A percentile compares a stretch with the other conserved stretches of the same genome.
Evolutionary conservation across 768 basidiomycete genomes (phyloP).

Genomic region (Leccinum incarnatum): DNA sequence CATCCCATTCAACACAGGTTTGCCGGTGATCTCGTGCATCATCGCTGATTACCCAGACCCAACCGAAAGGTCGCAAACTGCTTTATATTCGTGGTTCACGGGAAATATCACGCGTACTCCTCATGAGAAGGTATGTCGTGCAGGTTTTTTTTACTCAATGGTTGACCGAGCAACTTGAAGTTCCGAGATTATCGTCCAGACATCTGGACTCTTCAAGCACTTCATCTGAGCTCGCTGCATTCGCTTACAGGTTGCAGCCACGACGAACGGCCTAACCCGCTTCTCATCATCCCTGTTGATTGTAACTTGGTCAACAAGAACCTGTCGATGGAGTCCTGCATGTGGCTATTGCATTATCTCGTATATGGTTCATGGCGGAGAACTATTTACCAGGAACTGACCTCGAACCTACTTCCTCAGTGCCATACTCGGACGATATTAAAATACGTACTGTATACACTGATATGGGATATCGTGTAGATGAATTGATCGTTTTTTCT

Average conservation of each 20-base stretch:
- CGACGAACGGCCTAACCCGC: not conserved
- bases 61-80: not conserved
- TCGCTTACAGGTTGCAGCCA: not conserved
- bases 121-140: not conserved
- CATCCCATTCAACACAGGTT: not conserved
- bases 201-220: not conserved
- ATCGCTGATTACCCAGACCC: not conserved
- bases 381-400: not conserved
- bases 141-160: not conserved
- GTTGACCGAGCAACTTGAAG: not conserved
- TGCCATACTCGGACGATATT: not conserved
- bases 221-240: not conserved
- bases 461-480: not conserved
- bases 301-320: not conserved
- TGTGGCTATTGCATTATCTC: not conserved
- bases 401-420: not conserved
- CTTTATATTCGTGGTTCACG: not conserved
- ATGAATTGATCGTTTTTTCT: not conserved
- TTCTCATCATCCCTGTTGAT: not conserved
- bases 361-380: not conserved
- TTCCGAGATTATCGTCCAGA: not conserved
- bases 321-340: not conserved
- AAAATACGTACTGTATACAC: not conserved
- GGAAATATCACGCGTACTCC: not conserved
- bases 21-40: not conserved